Base-by-base conservation (phyloP, 2,329 filamentous ascomycete species). In the Penicillium psychrosexuale region DNA sequence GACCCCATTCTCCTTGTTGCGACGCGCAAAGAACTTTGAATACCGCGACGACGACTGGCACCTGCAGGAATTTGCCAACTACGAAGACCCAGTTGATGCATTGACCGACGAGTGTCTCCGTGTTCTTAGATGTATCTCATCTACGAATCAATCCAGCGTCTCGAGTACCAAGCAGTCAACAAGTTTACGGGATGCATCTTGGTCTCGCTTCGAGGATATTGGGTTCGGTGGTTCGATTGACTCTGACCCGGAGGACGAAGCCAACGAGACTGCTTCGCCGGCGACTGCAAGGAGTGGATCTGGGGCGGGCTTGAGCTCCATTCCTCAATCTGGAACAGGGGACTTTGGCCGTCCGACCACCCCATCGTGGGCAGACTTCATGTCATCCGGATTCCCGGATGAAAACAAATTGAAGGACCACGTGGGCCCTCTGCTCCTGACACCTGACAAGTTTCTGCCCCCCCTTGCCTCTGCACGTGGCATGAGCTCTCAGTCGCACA, bases 301-400 rank as follows among this genome's bases (percentile, higher is more conserved):
- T 53, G 76, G 60, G 3, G 53, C 78, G 53, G 84, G 83, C 19
- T 72, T 95, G 36, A 81, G 85, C 54, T 83, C 82, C 13, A 84
- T 84, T 6, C 85, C 91, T 15, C 82, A 83, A 6, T 90, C 90
- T 9, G 83, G 83, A 48, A 81, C 74, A n/a, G 81, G 81, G 40
- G 84, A 87, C 55, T 74, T 88, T 43, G 91, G 84, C 34, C 84
- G 94, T 55, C 94, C 94, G 1, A 97, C 91, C 0, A 99, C 94
- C 0, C 94, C 94, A 1, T 97, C 94, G 0, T 99, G 94, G 94
- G 94, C 94, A 3, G 94, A 99, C 71, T 99, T 99, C 71, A 81
- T 99, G 55, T 96, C 91, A 1, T 91, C 91, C 39, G 94, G 94
- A 1, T 99, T 99, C 67, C 80, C 88, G 22, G 91, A 97, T 62